These are phyloP conservation scores for Saccharomyces hybrid DNA, from an alignment of 1,139 yeast genomes.

Conservation along the genomic window DNA sequence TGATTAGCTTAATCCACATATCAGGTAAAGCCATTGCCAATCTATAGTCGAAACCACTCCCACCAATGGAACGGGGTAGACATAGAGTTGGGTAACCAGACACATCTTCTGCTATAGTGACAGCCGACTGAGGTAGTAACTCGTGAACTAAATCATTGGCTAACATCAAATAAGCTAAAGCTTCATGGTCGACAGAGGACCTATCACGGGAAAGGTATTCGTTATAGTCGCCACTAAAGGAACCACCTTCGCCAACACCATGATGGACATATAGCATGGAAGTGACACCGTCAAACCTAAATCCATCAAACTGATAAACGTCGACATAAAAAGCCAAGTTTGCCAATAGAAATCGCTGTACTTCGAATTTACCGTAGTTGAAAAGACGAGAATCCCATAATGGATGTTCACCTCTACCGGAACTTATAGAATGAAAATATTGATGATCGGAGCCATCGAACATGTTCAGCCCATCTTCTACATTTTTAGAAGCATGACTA, in stretches of 20 bases:
- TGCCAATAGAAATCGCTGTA: slow-evolving; percentile 74
- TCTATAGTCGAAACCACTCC: slow-evolving; percentile 89
- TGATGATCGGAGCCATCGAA: slow-evolving; percentile 96
- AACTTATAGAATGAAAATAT: slow-evolving; percentile 57
- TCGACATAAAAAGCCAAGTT: slow-evolving; percentile 81
- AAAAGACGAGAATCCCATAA: slow-evolving; percentile 94
- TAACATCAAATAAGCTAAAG: slow-evolving; percentile 75
- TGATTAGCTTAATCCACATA: slow-evolving; percentile 94
- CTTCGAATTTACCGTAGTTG: slow-evolving; percentile 87
- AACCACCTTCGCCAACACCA: slow-evolving; percentile 75
- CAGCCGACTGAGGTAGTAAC: slow-evolving; percentile 47
- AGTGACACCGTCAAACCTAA: slow-evolving; percentile 95
- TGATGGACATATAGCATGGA: slow-evolving; percentile 89
- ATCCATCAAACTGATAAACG: slow-evolving; percentile 85
- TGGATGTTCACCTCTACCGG: slow-evolving; percentile 71
- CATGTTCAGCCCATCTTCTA: slow-evolving; percentile 84
- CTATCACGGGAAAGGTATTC: slow-evolving; percentile 72
- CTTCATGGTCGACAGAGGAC: slow-evolving; percentile 77
- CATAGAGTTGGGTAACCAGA: slow-evolving; percentile 96
- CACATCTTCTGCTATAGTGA: slow-evolving; percentile 93
- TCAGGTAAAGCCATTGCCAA: slow-evolving; percentile 97
- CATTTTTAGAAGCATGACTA: slow-evolving; percentile 92
- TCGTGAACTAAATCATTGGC: slow-evolving; percentile 74
- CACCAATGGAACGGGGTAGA: slow-evolving; percentile 64
- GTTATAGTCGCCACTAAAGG: slow-evolving; percentile 86